Base-by-base conservation (phyloP, 2,329 filamentous ascomycete species). In the Talaromyces sp. region DNA sequence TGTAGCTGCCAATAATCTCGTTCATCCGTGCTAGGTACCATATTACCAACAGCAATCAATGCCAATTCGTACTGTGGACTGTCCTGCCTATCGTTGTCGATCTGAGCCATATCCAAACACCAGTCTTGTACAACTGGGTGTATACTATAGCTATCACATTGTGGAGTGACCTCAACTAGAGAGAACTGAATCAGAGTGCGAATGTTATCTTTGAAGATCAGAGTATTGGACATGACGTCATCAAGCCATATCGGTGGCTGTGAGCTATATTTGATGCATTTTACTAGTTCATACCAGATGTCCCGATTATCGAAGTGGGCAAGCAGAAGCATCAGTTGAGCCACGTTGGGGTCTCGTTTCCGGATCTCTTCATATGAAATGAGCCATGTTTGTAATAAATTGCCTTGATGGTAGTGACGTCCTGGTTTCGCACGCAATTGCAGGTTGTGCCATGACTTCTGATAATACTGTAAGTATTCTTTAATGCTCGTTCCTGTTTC, bases 241-340 rank as follows among this genome's bases (percentile, higher is more conserved):
- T 40, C 14, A 40, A 40, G 7, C 39, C 39, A 40, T 4, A 11
- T 11, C 1, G 68, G 70, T 4, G 55, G 5, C 50, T 64, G 18
- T 5, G 58, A 65, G 50, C 62, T 64, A 54, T 68, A 0, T 18
- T 11, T 31, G 16, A 60, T 37, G 25, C 31, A 48, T 44, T 64
- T 56, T 4, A 81, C 65, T 18, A 82, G 70, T 61, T 80, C 73
- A 65, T 72, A 80, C 80, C 75, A 82, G 3, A 82, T 64, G 65
- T 80, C 77, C 18, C 75, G 69, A 64, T 78, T 76, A 64, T 76
- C 72, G 62, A 82, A 77, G 63, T 73, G 77, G 16, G 76, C 77
- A 73, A 77, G 77, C 16, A 80, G 67, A 23, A 70, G 62, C 23
- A 82, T 73, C 1, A 81, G 69, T 31, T 69, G 66, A 23, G 76